Conservation (phyloP, 2,329 filamentous ascomycete genomes). For the Neonectria hederae region DNA sequence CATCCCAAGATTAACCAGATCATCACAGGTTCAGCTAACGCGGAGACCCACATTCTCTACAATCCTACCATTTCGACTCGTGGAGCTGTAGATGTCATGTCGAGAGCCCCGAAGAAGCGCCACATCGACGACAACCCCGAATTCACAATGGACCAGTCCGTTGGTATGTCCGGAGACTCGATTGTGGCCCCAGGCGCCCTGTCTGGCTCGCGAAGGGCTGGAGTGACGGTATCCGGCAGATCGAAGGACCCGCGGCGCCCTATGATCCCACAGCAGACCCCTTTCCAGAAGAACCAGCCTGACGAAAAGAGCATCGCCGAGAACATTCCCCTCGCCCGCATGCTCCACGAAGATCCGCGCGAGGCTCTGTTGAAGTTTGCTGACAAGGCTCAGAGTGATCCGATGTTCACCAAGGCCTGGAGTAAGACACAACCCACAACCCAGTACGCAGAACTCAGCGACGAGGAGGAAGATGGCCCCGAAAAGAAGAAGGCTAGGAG, state of each 20-base stretch:
- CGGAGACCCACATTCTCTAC: slow-evolving; percentile 89
- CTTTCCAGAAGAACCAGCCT: slow-evolving; percentile 89
- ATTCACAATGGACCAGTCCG: slow-evolving; percentile 83
- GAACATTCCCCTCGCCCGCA: slow-evolving; percentile 87
- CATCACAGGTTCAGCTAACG: slow-evolving; percentile 90
- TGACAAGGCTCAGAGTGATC: slow-evolving; percentile 90
- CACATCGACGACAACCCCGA: slow-evolving; percentile 94
- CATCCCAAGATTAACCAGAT: slow-evolving; percentile 97
- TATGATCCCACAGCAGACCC: slow-evolving; percentile 84
- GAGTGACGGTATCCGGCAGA: slow-evolving; percentile 80
- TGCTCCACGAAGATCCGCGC: slow-evolving; percentile 95
- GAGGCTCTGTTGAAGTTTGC: slow-evolving; percentile 96
- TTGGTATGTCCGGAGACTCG: slow-evolving; percentile 84
- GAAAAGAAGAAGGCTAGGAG: slow-evolving; percentile 71
- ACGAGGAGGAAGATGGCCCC: slow-evolving; percentile 79
- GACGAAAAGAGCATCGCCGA: slow-evolving; percentile 90
- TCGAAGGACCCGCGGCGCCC: slow-evolving; percentile 83
- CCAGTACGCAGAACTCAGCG: slow-evolving; percentile 89
- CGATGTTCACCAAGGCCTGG: slow-evolving; percentile 94
- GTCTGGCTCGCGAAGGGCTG: slow-evolving; percentile 63
- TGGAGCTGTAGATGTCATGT: slow-evolving; percentile 90
- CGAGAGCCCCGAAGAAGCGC: slow-evolving; percentile 90
- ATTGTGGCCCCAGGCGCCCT: slow-evolving; percentile 76
- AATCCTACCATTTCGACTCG: slow-evolving; percentile 83
- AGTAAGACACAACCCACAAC: slow-evolving; percentile 90